phyloP scores from a whole-genome alignment of 495 filamentous ascomycete genomes.

The Pyrenopolyporus hunteri region DNA sequence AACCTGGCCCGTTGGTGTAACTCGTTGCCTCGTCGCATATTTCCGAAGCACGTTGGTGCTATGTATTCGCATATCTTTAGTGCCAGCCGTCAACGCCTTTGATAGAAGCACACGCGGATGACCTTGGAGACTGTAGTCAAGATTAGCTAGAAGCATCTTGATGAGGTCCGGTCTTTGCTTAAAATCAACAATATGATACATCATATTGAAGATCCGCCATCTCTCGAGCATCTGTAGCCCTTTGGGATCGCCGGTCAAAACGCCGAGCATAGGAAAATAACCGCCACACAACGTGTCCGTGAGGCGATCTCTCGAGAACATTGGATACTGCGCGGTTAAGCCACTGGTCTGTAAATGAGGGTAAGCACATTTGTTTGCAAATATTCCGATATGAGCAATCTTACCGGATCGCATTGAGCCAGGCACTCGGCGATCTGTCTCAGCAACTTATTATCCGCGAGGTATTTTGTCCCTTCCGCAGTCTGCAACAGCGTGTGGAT shows the following conservation, averaged over 20 bases:
- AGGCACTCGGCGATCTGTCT: constrained; percentile 94
- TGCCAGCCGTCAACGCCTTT: constrained; percentile 88
- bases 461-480: constrained; percentile 79
- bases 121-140: constrained; percentile 85
- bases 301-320: constrained; percentile 86
- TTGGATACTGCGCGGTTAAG: constrained; percentile 80
- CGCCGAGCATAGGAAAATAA: constrained; percentile 92
- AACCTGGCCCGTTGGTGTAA: constrained; percentile 45
- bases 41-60: constrained; percentile 83
- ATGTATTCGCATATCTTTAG: constrained; percentile 88
- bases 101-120: constrained; percentile 91
- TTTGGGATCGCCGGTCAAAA: constrained; percentile 76
- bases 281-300: constrained; percentile 83
- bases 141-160: constrained; percentile 81
- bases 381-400: constrained; percentile 19
- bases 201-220: constrained; percentile 98
- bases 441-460: constrained; percentile 89
- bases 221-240: constrained; percentile 90
- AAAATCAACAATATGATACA: constrained; percentile 95
- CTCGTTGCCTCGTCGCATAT: constrained; percentile 66
- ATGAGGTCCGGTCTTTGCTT: constrained; percentile 89
- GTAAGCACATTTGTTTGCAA: constrained; percentile 23
- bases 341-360: constrained; percentile 70
- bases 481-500: constrained; percentile 85
- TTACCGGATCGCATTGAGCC: constrained; percentile 81